A percentile compares a stretch with the other conserved stretches of the same genome.
These are phyloP conservation scores for Fusarium haematococcum DNA, from an alignment of 2,329 filamentous ascomycete genomes.

Conservation along the genomic window DNA sequence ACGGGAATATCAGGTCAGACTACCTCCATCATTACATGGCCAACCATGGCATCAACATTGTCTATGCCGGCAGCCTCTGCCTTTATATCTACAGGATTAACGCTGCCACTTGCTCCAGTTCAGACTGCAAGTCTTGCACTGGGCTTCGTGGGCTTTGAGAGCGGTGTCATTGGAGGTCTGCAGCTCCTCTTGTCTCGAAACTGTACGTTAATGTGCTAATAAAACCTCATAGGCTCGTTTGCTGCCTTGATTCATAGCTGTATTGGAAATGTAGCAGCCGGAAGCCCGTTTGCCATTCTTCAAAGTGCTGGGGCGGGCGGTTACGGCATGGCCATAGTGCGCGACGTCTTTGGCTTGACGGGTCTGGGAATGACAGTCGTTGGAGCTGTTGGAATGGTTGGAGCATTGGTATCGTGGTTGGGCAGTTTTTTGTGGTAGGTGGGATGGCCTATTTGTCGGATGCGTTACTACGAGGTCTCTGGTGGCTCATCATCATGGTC, in stretches of 20 bases:
- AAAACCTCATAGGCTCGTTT: background rate
- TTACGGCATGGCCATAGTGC: conserved; percentile 24
- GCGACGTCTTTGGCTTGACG: background rate
- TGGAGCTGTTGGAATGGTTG: background rate
- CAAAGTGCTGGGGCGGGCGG: conserved; percentile 48
- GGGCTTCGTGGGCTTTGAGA: background rate
- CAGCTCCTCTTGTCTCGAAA: no score
- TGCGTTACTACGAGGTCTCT: background rate
- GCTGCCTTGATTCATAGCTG: conserved; percentile 30
- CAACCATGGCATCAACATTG: background rate
- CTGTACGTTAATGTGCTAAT: background rate
- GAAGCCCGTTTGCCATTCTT: conserved; percentile 42
- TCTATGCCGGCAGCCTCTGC: background rate
- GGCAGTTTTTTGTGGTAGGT: background rate
- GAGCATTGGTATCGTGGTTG: background rate
- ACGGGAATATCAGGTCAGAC: background rate
- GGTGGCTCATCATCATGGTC: background rate
- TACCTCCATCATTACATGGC: background rate
- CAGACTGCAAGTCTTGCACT: background rate
- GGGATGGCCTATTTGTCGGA: background rate
- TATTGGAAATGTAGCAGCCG: conserved; percentile 44
- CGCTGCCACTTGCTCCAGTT: background rate
- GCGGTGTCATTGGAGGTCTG: background rate
- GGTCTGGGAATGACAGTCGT: background rate
- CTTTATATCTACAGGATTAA: background rate